A percentile compares a stretch with the other conserved stretches of the same genome.
Conservation (phyloP, 495 filamentous ascomycete genomes). For the Sabuloglossum arenarium region DNA sequence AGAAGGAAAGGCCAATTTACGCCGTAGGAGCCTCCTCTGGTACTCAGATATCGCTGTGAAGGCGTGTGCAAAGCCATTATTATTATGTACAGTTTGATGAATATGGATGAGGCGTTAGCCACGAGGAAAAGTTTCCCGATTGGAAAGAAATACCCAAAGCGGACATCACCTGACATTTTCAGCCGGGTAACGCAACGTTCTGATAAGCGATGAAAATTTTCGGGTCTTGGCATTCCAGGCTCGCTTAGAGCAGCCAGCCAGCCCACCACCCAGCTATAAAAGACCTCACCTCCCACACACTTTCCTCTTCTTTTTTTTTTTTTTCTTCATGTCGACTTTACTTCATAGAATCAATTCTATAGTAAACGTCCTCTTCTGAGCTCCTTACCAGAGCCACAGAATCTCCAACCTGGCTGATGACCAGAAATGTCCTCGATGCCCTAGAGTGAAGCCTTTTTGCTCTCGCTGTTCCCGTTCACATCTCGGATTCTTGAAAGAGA, state of each 20-base stretch:
- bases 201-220: too few relatives aligned
- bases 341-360: conserved; percentile 29
- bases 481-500: conserved; percentile 30
- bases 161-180: too few relatives aligned
- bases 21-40: conserved; percentile 57
- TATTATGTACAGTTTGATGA: too few relatives aligned
- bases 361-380: conserved; percentile 30
- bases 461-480: conserved; percentile 17
- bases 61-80: conserved; percentile 23
- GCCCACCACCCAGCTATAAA: background rate
- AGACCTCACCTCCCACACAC: background rate
- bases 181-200: background rate
- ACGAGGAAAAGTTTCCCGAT: too few relatives aligned
- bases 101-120: too few relatives aligned
- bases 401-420: conserved; percentile 53
- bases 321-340: conserved; percentile 8
- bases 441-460: conserved; percentile 32
- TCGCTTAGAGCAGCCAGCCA: too few relatives aligned
- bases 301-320: conserved; percentile 3
- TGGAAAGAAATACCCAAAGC: too few relatives aligned
- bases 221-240: too few relatives aligned
- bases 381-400: conserved; percentile 41
- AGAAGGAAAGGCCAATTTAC: conserved; percentile 25
- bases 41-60: conserved; percentile 66
- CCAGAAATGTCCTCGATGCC: conserved; percentile 35